Percentiles rank a stretch among this genome's conserved stretches.
Conservation (phyloP, 176 grass and related monocot species). For the Avena eriantha region DNA sequence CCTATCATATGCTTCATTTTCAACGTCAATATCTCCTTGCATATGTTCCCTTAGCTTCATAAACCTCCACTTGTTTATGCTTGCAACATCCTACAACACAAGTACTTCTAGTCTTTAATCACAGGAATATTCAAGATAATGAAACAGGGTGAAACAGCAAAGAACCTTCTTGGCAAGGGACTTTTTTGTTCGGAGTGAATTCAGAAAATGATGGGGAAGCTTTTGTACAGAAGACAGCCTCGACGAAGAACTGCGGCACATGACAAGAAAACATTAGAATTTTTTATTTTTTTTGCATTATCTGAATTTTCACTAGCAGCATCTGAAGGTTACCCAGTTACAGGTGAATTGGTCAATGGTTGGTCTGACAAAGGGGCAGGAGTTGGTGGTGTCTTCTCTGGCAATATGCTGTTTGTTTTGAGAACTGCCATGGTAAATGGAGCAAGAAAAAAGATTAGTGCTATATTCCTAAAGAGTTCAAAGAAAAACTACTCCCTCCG, state of each 20-base stretch:
- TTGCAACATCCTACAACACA: conserved; percentile 56
- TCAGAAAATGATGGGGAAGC: conserved; percentile 81
- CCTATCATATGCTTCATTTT: conserved; percentile 86
- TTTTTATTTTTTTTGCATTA: neutral
- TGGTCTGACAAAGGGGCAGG: conserved; percentile 63
- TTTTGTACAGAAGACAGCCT: conserved; percentile 67
- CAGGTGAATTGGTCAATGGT: conserved; percentile 52
- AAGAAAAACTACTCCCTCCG: conserved; percentile 1
- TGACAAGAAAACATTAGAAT: conserved; percentile 42
- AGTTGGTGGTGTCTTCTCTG: conserved; percentile 64
- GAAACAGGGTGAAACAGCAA: neutral
- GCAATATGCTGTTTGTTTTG: conserved; percentile 85
- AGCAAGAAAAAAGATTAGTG: conserved; percentile 40
- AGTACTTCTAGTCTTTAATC: conserved; percentile 18
- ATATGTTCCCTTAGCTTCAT: conserved; percentile 86
- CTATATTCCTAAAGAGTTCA: conserved; percentile 1
- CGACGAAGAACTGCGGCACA: conserved; percentile 57
- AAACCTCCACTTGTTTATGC: conserved; percentile 84
- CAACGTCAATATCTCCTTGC: conserved; percentile 78
- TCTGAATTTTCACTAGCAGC: conserved; percentile 3
- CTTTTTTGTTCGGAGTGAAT: conserved; percentile 72
- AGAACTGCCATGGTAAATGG: conserved; percentile 60
- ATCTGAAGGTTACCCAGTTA: conserved; percentile 55
- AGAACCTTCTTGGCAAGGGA: conserved; percentile 72
- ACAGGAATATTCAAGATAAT: neutral